A percentile compares a stretch with the other conserved stretches of the same genome.
phyloP scores from a whole-genome alignment of 2,329 filamentous ascomycete species.

The Colletotrichum lentis region DNA sequence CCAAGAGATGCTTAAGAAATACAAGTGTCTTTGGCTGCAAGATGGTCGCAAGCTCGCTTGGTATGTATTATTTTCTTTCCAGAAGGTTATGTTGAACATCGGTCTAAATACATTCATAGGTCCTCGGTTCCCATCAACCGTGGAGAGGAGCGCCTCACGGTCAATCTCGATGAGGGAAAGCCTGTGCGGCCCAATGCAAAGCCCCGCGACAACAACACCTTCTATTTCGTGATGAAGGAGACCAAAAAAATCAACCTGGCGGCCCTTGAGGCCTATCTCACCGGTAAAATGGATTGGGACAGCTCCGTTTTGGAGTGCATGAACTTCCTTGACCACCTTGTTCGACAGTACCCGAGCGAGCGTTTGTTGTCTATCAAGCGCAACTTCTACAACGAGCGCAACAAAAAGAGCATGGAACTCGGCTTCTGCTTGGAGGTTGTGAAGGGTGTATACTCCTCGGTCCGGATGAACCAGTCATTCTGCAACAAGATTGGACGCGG shows the following conservation, averaged over 20 bases:
- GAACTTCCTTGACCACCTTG: constrained; percentile 89
- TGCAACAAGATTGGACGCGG: constrained; percentile 58
- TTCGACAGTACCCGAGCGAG: constrained; percentile 80
- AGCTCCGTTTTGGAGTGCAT: constrained; percentile 78
- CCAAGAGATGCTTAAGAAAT: constrained; percentile 60
- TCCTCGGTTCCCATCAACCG: constrained; percentile 53
- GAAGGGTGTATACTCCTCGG: constrained; percentile 89
- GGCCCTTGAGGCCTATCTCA: constrained; percentile 72
- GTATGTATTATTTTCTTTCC: constrained; percentile 55
- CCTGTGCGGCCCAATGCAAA: constrained; percentile 49
- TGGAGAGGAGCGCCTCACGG: constrained; percentile 61
- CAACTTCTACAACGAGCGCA: constrained; percentile 74
- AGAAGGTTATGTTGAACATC: not conserved
- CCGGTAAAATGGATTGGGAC: constrained; percentile 67
- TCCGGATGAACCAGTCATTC: constrained; percentile 73
- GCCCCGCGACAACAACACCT: constrained; percentile 56
- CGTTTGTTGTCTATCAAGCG: constrained; percentile 77
- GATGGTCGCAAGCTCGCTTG: constrained; percentile 89
- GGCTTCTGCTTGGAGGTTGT: constrained; percentile 73
- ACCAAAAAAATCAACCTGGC: constrained; percentile 75
- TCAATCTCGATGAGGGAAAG: constrained; percentile 78
- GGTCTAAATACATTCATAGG: constrained; percentile 41
- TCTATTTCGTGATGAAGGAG: constrained; percentile 68
- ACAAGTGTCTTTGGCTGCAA: constrained; percentile 69
- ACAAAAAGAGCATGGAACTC: constrained; percentile 62